phyloP scores from a whole-genome alignment of 352 stramenopile species.

The Stramenopiles sp. region DNA sequence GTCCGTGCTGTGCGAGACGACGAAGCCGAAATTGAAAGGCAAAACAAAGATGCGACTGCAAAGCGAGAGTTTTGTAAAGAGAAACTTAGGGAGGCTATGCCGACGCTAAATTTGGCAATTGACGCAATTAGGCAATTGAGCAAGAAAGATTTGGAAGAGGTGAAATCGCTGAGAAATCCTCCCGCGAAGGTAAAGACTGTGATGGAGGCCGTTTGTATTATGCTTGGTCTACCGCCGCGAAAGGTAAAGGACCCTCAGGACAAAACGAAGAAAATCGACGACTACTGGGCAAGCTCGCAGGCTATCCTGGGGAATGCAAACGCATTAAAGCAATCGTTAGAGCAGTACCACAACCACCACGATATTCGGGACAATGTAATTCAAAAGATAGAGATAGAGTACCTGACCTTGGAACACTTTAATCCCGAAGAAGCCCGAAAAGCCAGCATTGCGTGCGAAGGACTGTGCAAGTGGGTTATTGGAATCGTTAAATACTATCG shows the following conservation, averaged over 20 bases:
- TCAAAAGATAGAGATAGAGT: not conserved
- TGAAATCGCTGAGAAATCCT: conserved; percentile 77
- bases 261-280: not conserved
- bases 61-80: not conserved
- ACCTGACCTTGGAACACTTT: conserved; percentile 82
- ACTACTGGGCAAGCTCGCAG: not conserved
- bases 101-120: not conserved
- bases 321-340: not conserved
- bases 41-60: not conserved
- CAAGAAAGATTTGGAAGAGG: not conserved
- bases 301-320: not conserved
- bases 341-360: not conserved
- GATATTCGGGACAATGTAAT: not conserved
- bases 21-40: not conserved
- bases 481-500: conserved; percentile 88
- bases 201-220: conserved; percentile 77
- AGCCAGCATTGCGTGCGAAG: conserved; percentile 66
- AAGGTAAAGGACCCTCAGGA: not conserved
- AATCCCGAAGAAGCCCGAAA: conserved; percentile 84
- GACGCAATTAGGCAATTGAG: not conserved
- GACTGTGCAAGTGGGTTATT: conserved; percentile 72
- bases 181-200: conserved; percentile 68
- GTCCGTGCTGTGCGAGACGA: not conserved
- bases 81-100: not conserved
- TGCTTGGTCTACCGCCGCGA: conserved; percentile 37